Evolutionary conservation across 305 asterid genomes (phyloP).

Genomic region (Fraxinus latifolia): DNA sequence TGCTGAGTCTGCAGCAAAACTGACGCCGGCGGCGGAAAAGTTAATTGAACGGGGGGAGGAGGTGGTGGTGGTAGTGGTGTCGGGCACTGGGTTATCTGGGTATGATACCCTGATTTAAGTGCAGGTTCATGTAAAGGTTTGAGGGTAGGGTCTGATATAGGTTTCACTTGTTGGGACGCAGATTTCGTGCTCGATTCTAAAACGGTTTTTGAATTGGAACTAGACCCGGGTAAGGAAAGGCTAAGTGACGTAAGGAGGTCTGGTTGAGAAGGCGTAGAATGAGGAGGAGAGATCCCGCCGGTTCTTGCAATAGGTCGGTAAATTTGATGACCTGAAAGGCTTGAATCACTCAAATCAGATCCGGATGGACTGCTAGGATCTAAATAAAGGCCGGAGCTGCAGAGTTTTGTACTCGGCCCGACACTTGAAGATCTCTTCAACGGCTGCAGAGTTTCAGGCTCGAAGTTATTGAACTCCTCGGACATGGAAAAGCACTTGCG

Average conservation of each 20-base stretch:
- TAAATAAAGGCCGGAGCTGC: conserved; percentile 32
- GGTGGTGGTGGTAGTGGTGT: background rate
- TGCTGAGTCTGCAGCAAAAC: conserved; percentile 8
- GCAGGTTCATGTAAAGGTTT: background rate
- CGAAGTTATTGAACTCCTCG: conserved; percentile 30
- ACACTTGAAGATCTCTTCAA: conserved; percentile 47
- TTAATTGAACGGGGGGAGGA: background rate
- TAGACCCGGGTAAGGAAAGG: conserved; percentile 19
- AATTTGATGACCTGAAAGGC: conserved; percentile 32
- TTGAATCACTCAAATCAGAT: conserved; percentile 42
- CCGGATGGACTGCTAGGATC: conserved; percentile 50
- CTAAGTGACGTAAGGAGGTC: conserved; percentile 13
- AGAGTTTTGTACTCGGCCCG: conserved; percentile 30
- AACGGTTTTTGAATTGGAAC: conserved; percentile 12
- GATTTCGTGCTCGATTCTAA: conserved; percentile 10
- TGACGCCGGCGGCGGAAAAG: background rate
- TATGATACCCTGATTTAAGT: conserved; percentile 6
- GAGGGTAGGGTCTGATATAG: background rate
- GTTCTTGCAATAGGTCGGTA: conserved; percentile 29
- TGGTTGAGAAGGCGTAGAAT: background rate
- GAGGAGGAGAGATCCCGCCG: conserved; percentile 11
- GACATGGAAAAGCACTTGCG: conserved; percentile 42
- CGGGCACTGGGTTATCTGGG: conserved; percentile 20
- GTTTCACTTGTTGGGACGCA: background rate
- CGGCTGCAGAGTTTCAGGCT: conserved; percentile 40